A percentile compares a stretch with the other conserved stretches of the same genome.
These are phyloP conservation scores for Oenanthe sinensis DNA, from an alignment of 129 eudicot genomes.

Conservation along the genomic window DNA sequence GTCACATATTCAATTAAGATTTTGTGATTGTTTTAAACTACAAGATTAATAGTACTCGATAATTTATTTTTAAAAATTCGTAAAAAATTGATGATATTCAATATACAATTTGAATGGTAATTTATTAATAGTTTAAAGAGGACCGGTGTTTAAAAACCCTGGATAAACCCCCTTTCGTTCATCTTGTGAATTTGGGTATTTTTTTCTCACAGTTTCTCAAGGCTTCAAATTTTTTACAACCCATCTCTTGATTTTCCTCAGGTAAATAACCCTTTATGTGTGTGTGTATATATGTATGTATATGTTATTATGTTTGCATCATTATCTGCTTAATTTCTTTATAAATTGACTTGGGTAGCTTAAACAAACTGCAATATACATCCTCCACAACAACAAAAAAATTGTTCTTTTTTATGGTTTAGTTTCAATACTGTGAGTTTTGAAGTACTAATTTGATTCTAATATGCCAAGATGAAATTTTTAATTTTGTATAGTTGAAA, in stretches of 20 bases:
- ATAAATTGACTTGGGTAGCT: not conserved
- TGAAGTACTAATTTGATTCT: not conserved
- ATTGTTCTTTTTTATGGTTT: not conserved
- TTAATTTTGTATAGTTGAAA: not conserved
- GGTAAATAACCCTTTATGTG: not conserved
- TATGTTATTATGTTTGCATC: not conserved
- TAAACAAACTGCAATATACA: not conserved
- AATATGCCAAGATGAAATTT: not conserved
- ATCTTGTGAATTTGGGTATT: not conserved
- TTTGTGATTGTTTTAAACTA: too few relatives aligned
- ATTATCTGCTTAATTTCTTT: not conserved
- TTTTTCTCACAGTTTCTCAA: too few relatives aligned
- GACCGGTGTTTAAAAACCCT: not conserved
- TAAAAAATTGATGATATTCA: too few relatives aligned
- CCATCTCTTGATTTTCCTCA: not conserved
- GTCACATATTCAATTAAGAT: too few relatives aligned
- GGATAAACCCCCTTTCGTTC: not conserved
- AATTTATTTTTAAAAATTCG: too few relatives aligned
- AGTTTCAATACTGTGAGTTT: not conserved
- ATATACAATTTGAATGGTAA: too few relatives aligned
- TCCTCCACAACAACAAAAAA: not conserved
- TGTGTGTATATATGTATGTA: not conserved
- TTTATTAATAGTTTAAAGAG: too few relatives aligned
- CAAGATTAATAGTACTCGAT: too few relatives aligned
- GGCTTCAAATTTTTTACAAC: not conserved